phyloP scores from a whole-genome alignment of 202 grass and related monocot genomes.

The Alloteropsis angusta region DNA sequence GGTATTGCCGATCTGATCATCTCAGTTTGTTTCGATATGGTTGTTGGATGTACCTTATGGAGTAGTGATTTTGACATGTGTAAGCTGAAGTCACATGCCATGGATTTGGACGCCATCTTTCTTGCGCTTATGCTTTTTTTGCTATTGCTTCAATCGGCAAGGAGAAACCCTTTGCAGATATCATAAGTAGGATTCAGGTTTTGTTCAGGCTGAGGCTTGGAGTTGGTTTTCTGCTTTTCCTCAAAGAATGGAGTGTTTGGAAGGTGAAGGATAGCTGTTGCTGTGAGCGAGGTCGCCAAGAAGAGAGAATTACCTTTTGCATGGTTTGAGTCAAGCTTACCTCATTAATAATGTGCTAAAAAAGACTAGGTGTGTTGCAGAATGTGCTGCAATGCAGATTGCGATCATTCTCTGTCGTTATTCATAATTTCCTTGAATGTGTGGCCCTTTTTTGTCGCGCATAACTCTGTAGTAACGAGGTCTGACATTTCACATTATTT shows the following conservation, averaged over 20 bases:
- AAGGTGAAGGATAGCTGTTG: conserved; percentile 30
- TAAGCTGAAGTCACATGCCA: conserved; percentile 19
- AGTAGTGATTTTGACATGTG: conserved; percentile 38
- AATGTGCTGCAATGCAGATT: not conserved
- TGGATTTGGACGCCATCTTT: conserved; percentile 14
- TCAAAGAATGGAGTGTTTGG: not conserved
- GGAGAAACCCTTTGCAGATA: conserved; percentile 16
- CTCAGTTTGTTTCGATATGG: conserved; percentile 32
- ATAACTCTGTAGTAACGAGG: not conserved
- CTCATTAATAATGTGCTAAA: not conserved
- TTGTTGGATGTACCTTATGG: conserved; percentile 26
- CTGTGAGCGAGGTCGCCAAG: conserved; percentile 7
- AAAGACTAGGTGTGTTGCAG: not conserved
- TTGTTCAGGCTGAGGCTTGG: not conserved
- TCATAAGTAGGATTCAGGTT: conserved; percentile 12
- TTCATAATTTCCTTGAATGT: conserved; percentile 13
- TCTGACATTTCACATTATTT: not conserved
- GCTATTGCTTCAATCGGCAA: not conserved
- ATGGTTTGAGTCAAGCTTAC: conserved; percentile 11
- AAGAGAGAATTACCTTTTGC: conserved; percentile 19
- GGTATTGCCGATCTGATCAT: conserved; percentile 5
- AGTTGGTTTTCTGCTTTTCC: conserved; percentile 9
- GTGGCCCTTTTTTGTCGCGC: not conserved
- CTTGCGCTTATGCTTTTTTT: not conserved
- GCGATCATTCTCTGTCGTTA: not conserved